Conservation (phyloP, 108 stramenopile genomes). For the Skeletonema grethae region DNA sequence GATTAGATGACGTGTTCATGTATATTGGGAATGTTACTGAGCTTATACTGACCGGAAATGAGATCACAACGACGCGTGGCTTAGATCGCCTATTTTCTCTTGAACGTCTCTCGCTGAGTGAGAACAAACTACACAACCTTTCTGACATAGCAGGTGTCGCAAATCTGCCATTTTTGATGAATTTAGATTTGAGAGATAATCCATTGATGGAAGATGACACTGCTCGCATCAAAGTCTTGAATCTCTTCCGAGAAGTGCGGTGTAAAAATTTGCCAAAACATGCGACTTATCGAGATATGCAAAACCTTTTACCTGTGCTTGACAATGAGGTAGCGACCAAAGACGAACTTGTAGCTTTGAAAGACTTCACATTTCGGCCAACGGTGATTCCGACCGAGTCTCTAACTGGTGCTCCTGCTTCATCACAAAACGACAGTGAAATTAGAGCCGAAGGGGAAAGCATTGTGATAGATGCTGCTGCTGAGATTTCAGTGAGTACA, state of each 20-base stretch:
- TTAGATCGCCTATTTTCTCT: constrained; percentile 75
- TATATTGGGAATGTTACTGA: constrained; percentile 68
- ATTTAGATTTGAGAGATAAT: constrained; percentile 61
- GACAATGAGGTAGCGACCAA: constrained; percentile 55
- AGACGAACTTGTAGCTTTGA: constrained; percentile 57
- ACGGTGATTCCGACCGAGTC: constrained; percentile 27
- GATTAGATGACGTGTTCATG: constrained; percentile 43
- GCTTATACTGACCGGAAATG: constrained; percentile 69
- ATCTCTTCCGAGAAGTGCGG: constrained; percentile 59
- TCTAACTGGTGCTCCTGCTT: neutral
- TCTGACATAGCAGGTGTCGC: constrained; percentile 59
- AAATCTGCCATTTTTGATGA: constrained; percentile 67
- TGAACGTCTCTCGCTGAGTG: constrained; percentile 59
- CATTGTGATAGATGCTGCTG: constrained; percentile 15
- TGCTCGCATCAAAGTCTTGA: constrained; percentile 57
- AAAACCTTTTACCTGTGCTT: constrained; percentile 53
- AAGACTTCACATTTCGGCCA: constrained; percentile 54
- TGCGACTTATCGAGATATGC: constrained; percentile 62
- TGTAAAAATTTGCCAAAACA: constrained; percentile 40
- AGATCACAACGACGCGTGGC: constrained; percentile 50
- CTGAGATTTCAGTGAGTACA: constrained; percentile 31
- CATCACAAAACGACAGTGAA: neutral
- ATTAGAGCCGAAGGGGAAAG: neutral
- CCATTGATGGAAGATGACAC: constrained; percentile 53
- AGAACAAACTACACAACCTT: constrained; percentile 68